Base-by-base conservation (phyloP, 2,329 filamentous ascomycete genomes). In the Colletotrichum sojae region DNA sequence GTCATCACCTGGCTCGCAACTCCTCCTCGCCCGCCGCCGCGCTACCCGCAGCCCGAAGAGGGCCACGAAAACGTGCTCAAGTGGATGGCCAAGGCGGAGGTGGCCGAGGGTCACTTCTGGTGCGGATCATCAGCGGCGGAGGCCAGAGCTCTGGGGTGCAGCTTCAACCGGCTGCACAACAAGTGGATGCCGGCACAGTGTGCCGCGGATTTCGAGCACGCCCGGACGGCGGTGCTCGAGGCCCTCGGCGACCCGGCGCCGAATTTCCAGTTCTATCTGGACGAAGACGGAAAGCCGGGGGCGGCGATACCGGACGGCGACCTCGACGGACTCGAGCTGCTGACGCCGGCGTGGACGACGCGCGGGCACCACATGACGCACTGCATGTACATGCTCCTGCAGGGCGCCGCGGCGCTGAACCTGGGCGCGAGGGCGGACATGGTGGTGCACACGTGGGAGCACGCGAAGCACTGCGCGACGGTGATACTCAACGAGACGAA, bases 81-180 rank as follows among this genome's bases (percentile, higher is more conserved):
- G 13, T 63, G 64, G 64, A 67, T 67, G 52, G 62, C 56, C 6
- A 13, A 63, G 16, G 64, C 64, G 9, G 64, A 67, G 20, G 39
- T 45, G 1, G 52, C 39, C 1, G 12, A 63, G 0, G 64, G 64
- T 0, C 64, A 67, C 6, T 63, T 56, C 22, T 67, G 64, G 64
- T 67, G 59, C 5, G 64, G 64, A 0, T 46, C 39, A 10, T 45
- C 64, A 12, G 62, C 60, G 5, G 12, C 6, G 2, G 59, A 67
- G 27, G 64, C 64, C 6, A 57, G 56, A 20, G 36, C 2, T 0
- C 22, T 59, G 13, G 64, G 64, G 6, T 67, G 64, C 46, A 46
- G 36, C 10, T 67, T 67, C 18, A 36, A 67, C 46, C 57, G 56
- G 27, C 59, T 67, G 10, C 64, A 67, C 20, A 67, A 67, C 20